phyloP scores from a whole-genome alignment of 495 filamentous ascomycete species.

The Penicillium longicatenatum region DNA sequence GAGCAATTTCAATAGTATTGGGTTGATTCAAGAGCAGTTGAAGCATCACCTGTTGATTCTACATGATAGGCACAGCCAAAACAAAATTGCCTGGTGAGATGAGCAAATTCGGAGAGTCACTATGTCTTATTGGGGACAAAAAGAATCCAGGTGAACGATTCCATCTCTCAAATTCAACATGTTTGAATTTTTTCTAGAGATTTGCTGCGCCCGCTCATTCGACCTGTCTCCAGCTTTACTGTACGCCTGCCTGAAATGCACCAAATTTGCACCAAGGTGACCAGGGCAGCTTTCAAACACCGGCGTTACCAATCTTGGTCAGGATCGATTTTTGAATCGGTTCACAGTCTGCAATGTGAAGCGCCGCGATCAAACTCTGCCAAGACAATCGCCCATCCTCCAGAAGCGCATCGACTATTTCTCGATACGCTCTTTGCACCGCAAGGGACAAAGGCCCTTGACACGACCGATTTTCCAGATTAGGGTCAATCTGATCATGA shows the following conservation, averaged over 20 bases:
- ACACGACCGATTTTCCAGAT: slow-evolving; percentile 5
- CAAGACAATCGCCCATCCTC: neutral
- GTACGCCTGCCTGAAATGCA: neutral
- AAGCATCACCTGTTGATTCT: neutral
- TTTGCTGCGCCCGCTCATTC: neutral
- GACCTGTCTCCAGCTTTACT: neutral
- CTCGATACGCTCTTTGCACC: neutral
- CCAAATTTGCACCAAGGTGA: neutral
- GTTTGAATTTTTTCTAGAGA: neutral
- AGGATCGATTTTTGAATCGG: neutral
- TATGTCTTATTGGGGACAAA: neutral
- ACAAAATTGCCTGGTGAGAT: neutral
- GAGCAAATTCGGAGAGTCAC: neutral
- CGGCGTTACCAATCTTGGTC: neutral
- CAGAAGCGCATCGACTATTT: neutral
- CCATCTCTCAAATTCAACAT: neutral
- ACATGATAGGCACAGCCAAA: neutral
- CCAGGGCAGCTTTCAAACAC: neutral
- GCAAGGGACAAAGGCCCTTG: neutral
- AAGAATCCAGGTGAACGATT: neutral
- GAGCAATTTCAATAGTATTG: neutral
- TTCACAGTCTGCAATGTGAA: neutral
- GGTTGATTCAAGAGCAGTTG: neutral
- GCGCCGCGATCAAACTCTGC: neutral
- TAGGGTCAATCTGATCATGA: slow-evolving; percentile 11